Conservation (phyloP, 1,284 basidiomycete genomes). For the Xerocomus nothofagi region DNA sequence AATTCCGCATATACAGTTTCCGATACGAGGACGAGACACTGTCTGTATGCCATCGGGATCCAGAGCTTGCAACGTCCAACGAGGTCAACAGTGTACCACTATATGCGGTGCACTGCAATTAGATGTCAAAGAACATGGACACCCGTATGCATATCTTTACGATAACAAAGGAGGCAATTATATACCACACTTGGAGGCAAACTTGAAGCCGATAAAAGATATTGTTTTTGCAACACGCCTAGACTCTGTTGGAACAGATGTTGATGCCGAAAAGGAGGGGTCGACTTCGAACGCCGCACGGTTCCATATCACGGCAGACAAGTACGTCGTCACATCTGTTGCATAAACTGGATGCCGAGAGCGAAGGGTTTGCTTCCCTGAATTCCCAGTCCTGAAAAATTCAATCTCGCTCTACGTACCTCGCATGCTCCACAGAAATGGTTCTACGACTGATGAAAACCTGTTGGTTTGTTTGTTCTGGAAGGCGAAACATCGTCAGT, state of each 20-base stretch:
- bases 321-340: constrained; percentile 19
- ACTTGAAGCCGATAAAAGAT: constrained; percentile 16
- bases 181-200: constrained; percentile 20
- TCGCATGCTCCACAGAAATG: too few relatives aligned
- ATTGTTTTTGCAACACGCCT: constrained; percentile 13
- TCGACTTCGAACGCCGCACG: not conserved
- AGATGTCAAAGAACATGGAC: not conserved
- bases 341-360: constrained; percentile 19
- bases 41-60: constrained; percentile 17
- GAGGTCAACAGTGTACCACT: constrained; percentile 21
- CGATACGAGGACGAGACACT: constrained; percentile 12
- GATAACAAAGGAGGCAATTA: constrained; percentile 15
- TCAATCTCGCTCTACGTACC: too few relatives aligned
- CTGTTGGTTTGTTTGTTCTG: too few relatives aligned
- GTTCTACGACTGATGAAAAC: too few relatives aligned
- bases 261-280: constrained; percentile 15
- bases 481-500: too few relatives aligned
- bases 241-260: constrained; percentile 17
- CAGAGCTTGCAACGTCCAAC: constrained; percentile 18
- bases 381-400: too few relatives aligned
- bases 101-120: not conserved
- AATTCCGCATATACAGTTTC: constrained; percentile 14
- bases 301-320: not conserved
- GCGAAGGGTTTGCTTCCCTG: constrained; percentile 15
- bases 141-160: constrained; percentile 5